Evolutionary conservation across 495 filamentous ascomycete genomes (phyloP), one percentile per base, ranked within the genome.

Genomic region (Neurospora intermedia): DNA sequence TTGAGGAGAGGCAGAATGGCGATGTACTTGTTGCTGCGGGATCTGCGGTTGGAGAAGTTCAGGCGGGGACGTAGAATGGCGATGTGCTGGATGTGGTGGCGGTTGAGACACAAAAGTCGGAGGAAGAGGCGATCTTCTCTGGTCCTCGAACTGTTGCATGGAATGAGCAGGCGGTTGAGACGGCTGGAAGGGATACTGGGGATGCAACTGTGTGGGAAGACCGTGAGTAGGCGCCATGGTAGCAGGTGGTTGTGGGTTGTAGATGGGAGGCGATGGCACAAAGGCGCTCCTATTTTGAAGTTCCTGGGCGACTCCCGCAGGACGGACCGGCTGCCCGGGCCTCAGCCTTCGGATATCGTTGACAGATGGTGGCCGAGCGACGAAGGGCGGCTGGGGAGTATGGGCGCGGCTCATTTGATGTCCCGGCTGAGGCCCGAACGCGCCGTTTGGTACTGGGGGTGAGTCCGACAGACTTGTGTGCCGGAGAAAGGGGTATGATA

Each of bases 381-480:
- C 83, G 72, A 85, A 86, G 76, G 92, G 90, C 15, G 92, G 92
- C 76, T 94, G 91, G 18, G 94, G 93, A 6, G 94, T 95, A 71
- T 91, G 91, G 70, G 91, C 90, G 72, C 93, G 87, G 48, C 89
- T 89, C 71, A 81, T 78, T 18, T 74, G 76, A 38, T 79, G 78
- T 31, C 69, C 77, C 11, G 79, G 79, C 72, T 82, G 80, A 62
- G 79, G 77, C 43, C 87, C 88, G 76, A 91, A 93, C 70, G 92
- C 86, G 62, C 92, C 92, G 79, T 96, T 96, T 38, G 85, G 87
- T 75, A 98, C 92, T 2, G 96, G 96, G 71, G 96, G 96, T 16
- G 96, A 97, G 6, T 90, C 90, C 66, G 94, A 96, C 23, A 94
- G 92, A 27, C 93, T 94, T 59, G 88, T 85, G 76, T 96, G 90